Base-by-base conservation (phyloP, 106 monocot species). In the Acorus gramineus region DNA sequence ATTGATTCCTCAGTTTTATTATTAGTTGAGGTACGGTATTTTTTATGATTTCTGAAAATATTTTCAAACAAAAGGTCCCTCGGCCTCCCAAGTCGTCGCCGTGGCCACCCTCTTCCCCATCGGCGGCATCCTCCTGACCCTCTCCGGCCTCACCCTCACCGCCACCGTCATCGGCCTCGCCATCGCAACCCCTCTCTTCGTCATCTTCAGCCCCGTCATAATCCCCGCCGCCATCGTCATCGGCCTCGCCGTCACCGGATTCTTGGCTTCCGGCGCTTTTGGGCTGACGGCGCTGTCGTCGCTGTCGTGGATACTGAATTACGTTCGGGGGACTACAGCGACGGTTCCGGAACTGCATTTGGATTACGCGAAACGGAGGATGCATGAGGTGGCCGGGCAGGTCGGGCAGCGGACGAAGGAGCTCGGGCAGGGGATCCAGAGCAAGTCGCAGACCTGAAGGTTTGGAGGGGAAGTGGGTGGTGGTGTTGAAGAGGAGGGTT, bases 171-270 rank as follows among this genome's bases (percentile, higher is more conserved):
- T 82, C 68, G 77, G 62, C 0, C 73, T 86, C 52, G 63, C 73
- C 53, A 56, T 73, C 11, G 56, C 62, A 6, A 56, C 82, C 5
- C 86, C 86, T 46, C 63, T 82, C 10, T 73, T 86, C 47, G 3
- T 79, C 42, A 50, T 86, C 51, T 86, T 74, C 76, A 80, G 82
- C 82, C 86, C 86, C 28, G 74, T 86, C 44, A 59, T 86, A 42
- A 67, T 74, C 3, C 82, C 79, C 6, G 79, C 77, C 2, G 79
- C 77, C 5, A 2, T 67, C 11, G 66, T 63, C 57, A 46, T 82
- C 28, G 69, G 51, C 42, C 62, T 86, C 9, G 86, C 78, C 9
- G 76, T 79, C 46, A n/a, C 54, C 3, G 86, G 82, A 13, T 77
- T 86, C 70, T 71, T 82, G 4, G 56, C 81, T 9, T 75, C 88